A percentile compares a stretch with the other conserved stretches of the same genome.
Evolutionary conservation across 208 protist genomes (phyloP).

Genomic region (Giardia duodenalis): DNA sequence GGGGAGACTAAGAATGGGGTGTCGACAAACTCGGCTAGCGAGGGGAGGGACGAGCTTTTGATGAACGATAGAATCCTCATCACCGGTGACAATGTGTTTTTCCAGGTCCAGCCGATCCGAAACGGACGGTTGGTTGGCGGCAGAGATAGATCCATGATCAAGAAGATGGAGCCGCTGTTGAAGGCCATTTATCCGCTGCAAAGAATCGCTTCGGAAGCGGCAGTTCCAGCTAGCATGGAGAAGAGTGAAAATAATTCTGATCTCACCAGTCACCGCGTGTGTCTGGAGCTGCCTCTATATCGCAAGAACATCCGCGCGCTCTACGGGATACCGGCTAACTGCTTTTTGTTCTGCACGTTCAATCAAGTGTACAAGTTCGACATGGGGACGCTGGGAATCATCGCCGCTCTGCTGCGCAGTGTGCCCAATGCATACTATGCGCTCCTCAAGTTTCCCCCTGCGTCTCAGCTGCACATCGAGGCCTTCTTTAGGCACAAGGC

Average conservation of each 20-base stretch:
- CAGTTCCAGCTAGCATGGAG: background rate
- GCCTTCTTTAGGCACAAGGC: background rate
- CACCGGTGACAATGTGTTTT: background rate
- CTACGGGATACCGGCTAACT: background rate
- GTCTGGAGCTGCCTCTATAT: background rate
- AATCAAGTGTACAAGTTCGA: background rate
- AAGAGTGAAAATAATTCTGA: background rate
- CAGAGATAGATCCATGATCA: background rate
- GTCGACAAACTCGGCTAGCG: background rate
- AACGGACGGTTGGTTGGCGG: background rate
- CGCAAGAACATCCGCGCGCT: background rate
- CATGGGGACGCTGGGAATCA: background rate
- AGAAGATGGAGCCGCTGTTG: background rate
- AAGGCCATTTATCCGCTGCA: background rate
- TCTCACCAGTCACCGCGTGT: background rate
- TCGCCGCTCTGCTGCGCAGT: background rate
- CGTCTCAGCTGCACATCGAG: background rate
- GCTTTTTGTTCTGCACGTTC: background rate
- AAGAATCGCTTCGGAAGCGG: background rate
- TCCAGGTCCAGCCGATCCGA: background rate
- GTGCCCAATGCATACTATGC: background rate
- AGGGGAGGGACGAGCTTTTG: background rate
- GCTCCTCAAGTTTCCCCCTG: background rate
- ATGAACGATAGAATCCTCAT: background rate
- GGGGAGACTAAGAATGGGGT: background rate